Percentiles rank a stretch among this genome's conserved stretches.
Conservation (phyloP, 2,329 filamentous ascomycete genomes). For the Onygenales sp. region DNA sequence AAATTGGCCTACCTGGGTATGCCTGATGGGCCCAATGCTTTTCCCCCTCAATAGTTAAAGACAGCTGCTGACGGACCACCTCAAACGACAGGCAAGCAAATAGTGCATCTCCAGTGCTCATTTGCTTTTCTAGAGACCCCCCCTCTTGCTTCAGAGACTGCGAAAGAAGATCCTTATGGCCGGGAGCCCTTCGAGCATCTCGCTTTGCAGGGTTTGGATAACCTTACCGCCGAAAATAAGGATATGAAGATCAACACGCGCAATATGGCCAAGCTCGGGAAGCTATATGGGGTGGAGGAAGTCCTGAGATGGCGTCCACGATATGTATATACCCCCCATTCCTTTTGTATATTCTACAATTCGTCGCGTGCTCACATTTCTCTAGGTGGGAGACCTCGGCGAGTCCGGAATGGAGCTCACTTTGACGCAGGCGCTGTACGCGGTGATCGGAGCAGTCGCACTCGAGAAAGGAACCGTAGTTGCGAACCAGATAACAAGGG, state of each 20-base stretch:
- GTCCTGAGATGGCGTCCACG: slow-evolving; percentile 85
- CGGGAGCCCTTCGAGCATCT: slow-evolving; percentile 61
- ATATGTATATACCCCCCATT: slow-evolving; percentile 49
- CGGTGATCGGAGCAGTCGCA: slow-evolving; percentile 81
- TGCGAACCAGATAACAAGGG: slow-evolving; percentile 63
- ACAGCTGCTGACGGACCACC: slow-evolving; percentile 3
- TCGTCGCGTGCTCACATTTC: not conserved
- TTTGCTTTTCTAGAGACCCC: slow-evolving; percentile 49
- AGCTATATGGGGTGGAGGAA: slow-evolving; percentile 58
- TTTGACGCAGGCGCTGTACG: slow-evolving; percentile 67
- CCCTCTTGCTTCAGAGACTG: slow-evolving; percentile 18
- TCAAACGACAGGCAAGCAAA: slow-evolving; percentile 46
- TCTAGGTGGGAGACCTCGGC: slow-evolving; percentile 56
- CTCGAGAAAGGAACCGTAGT: slow-evolving; percentile 74
- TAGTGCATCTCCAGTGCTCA: slow-evolving; percentile 56
- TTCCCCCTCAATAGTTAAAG: not conserved
- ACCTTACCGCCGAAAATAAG: slow-evolving; percentile 55
- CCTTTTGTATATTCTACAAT: not conserved
- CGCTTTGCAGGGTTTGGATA: slow-evolving; percentile 62
- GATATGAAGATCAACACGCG: slow-evolving; percentile 53
- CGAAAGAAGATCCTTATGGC: slow-evolving; percentile 41
- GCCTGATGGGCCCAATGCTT: slow-evolving; percentile 9
- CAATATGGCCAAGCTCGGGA: slow-evolving; percentile 58
- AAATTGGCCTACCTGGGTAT: slow-evolving; percentile 79
- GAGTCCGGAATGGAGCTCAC: slow-evolving; percentile 67